Base-by-base conservation (phyloP, 441 rosid genomes). In the Sinapis alba region DNA sequence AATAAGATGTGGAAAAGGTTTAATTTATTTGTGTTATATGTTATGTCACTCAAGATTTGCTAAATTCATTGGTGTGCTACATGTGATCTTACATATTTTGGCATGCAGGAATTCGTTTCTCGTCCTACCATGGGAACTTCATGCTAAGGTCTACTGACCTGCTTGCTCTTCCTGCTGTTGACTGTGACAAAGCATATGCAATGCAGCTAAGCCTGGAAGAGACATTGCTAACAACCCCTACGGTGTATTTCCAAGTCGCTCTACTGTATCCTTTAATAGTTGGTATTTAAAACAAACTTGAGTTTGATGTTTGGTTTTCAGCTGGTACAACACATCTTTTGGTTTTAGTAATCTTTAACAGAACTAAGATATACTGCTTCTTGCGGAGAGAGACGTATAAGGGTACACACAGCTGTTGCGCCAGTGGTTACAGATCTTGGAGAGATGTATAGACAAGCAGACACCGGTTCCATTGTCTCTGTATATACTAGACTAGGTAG, bases 1-100 rank as follows among this genome's bases (percentile, higher is more conserved):
- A 56, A 76, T 96, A 82, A 87, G 99, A 94, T 96, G 98, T 79
- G 99, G 99, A 85, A 96, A 96, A 91, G 98, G 99, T 94, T 60
- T 56, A 66, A 69, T 54, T 59, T 19, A 47, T 51, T 65, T 67
- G 54, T 36, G 21, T 21, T 64, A 15, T 67, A 45, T 36, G 21
- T 21, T 64, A 15, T 64, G 69, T 50, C 62, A 24, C 30, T 56
- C 57, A 16, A 38, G 36, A 11, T 15, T 68, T 75, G 20, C 36
- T 50, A 34, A 23, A 27, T 45, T 24, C 53, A 34, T 28, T 69
- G 27, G 41, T 76, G 36, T 27, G 71, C 80, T 85, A 80, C 81
- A 71, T 67, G 58, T 68, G 34, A 62, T 79, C 69, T 66, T 69
- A 70, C 50, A n/a, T 68, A 38, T 45, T 75, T 69, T 28, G 79